Percentiles rank a stretch among this genome's conserved stretches.
These are phyloP conservation scores for Ceratobasidium sp. DNA, from an alignment of 1,284 basidiomycete genomes.

Conservation along the genomic window DNA sequence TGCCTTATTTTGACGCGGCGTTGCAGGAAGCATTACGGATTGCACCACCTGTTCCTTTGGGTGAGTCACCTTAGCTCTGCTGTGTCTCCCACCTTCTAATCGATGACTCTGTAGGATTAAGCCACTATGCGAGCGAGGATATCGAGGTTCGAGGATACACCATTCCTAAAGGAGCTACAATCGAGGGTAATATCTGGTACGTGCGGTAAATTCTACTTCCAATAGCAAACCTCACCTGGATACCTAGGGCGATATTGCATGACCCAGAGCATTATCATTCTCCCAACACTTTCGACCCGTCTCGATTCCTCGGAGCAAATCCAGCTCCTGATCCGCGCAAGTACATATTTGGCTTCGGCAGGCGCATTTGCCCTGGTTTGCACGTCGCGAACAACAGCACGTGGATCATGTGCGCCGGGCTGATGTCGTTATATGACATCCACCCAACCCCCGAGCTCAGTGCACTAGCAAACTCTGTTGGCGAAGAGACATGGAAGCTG, in stretches of 20 bases:
- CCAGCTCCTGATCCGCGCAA: slow-evolving; percentile 37
- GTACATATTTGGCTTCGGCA: slow-evolving; percentile 30
- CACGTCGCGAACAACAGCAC: slow-evolving; percentile 43
- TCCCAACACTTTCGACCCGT: slow-evolving; percentile 39
- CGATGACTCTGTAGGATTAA: not conserved
- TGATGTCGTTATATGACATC: slow-evolving; percentile 14
- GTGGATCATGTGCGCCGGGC: slow-evolving; percentile 30
- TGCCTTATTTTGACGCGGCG: slow-evolving; percentile 47
- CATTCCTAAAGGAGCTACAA: slow-evolving; percentile 22
- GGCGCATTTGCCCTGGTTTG: slow-evolving; percentile 44
- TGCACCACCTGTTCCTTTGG: slow-evolving; percentile 9
- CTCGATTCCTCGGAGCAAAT: slow-evolving; percentile 31
- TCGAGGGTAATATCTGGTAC: slow-evolving; percentile 26
- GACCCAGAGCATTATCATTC: slow-evolving; percentile 41
- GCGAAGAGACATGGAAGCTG: not conserved
- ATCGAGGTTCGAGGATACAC: slow-evolving; percentile 25
- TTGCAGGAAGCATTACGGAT: slow-evolving; percentile 49
- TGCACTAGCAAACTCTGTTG: not conserved
- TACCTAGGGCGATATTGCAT: slow-evolving; percentile 40
- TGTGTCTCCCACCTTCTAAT: not conserved
- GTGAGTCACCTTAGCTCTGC: not conserved
- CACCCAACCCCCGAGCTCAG: not conserved
- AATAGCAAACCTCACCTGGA: not conserved
- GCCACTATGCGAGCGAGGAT: slow-evolving; percentile 7
- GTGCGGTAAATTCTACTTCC: not conserved